These are phyloP conservation scores for Coemansia sp. DNA, from an alignment of 192 early-diverging fungal species.

Conservation along the genomic window DNA sequence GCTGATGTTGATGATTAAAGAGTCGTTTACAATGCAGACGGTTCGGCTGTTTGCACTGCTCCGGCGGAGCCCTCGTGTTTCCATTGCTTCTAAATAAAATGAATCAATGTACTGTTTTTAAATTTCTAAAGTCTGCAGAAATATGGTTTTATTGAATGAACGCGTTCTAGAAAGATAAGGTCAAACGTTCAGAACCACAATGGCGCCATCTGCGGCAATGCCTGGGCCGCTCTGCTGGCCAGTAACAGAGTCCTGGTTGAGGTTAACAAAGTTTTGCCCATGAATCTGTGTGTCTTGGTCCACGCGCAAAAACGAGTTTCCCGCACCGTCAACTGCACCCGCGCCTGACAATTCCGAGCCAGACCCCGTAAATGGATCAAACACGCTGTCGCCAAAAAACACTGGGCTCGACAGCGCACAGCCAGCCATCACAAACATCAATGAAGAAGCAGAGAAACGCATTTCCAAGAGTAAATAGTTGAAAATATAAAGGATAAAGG, in stretches of 20 bases:
- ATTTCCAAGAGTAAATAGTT: background rate
- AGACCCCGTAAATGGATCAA: constrained; percentile 34
- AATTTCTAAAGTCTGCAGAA: background rate
- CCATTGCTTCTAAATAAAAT: too few relatives aligned
- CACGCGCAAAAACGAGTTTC: constrained; percentile 41
- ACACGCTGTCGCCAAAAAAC: constrained; percentile 17
- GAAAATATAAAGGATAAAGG: background rate
- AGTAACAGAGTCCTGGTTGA: constrained; percentile 32
- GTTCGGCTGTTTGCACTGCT: constrained; percentile 35
- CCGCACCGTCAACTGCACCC: constrained; percentile 19
- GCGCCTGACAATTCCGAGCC: constrained; percentile 8
- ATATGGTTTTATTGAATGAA: background rate
- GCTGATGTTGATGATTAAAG: constrained; percentile 95
- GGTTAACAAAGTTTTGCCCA: constrained; percentile 27
- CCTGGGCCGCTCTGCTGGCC: constrained; percentile 34
- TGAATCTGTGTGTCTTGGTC: constrained; percentile 42
- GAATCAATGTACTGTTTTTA: too few relatives aligned
- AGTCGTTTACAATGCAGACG: constrained; percentile 70
- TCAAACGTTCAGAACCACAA: background rate
- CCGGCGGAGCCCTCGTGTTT: background rate
- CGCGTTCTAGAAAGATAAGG: background rate
- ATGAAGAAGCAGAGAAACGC: background rate
- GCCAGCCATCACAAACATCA: background rate
- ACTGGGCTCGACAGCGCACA: constrained; percentile 3
- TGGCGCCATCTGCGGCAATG: constrained; percentile 28